Evolutionary conservation across 1,139 yeast genomes (phyloP), one percentile per base, ranked within the genome.

Genomic region (Sugiyamaella paludigena): DNA sequence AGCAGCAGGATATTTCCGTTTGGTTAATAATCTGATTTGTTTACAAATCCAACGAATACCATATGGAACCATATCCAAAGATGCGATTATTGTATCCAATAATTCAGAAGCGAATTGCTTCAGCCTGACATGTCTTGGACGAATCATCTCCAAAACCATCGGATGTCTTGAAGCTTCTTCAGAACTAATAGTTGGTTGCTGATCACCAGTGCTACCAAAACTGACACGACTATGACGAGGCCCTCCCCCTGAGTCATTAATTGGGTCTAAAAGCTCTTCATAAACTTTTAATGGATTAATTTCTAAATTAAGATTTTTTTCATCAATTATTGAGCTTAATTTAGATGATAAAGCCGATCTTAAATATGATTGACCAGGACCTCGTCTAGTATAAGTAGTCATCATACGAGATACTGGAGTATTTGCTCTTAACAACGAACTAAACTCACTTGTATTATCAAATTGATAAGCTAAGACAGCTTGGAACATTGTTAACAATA

Each of bases 41-140:
- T 82, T 78, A 60, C 96, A 84, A 36, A 91, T 81, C 68, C 80
- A 78, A 51, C 83, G 79, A 55, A 92, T 79, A 15, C 92, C 89
- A 13, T 73, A 70, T 0, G 98, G 98, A 46, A 89, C 79, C 24
- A 63, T 56, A 2, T 75, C 73, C 12, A 78, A 66, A 0, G 95
- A 83, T 8, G 68, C 61, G 11, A 79, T 75, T 40, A 92, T 83
- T 5, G 78, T 73, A 52, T 81, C 81, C 4, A 89, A 80, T 37
- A 91, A 69, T 55, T 73, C 73, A 16, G 67, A 75, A 55, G 91
- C 74, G 57, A 81, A 80, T 30, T 71, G 69, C 68, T 33, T 77
- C 57, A 26, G 71, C 70, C 55, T 56, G 11, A 51, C 55, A 33
- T 63, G 60, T 5, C 74, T 61, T 1, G 71, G 70, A 16, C 60